Evolutionary conservation across 352 stramenopile species (phyloP).

Genomic region (Phytophthora ohioensis): DNA sequence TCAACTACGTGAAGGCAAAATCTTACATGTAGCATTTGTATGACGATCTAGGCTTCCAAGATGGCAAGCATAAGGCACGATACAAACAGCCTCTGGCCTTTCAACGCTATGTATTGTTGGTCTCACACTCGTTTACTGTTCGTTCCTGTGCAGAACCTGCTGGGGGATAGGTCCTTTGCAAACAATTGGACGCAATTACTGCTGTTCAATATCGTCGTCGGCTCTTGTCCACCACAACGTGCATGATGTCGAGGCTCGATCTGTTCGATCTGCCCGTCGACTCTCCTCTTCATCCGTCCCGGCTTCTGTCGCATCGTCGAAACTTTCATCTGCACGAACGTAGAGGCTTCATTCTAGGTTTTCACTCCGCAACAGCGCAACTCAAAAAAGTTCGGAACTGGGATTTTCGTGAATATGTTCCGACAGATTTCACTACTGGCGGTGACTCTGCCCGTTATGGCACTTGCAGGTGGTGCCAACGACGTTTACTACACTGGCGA

Average conservation of each 20-base stretch:
- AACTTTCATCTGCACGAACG: constrained; percentile 8
- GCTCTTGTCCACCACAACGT: constrained; percentile 23
- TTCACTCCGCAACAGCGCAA: constrained; percentile 11
- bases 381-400: constrained; percentile 1
- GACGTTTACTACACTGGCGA: constrained; percentile 52
- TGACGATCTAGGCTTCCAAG: not conserved
- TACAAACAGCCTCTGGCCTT: not conserved
- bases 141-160: too few relatives aligned
- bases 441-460: constrained; percentile 22
- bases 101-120: too few relatives aligned
- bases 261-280: constrained; percentile 21
- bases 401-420: constrained; percentile 21
- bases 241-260: constrained; percentile 32
- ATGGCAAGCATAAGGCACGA: not conserved
- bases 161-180: constrained; percentile 3
- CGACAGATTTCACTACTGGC: constrained; percentile 24
- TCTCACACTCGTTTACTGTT: not conserved
- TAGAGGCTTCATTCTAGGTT: constrained; percentile 21
- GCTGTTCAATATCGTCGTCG: constrained; percentile 20
- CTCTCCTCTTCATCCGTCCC: constrained; percentile 22
- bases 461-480: constrained; percentile 14
- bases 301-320: constrained; percentile 25
- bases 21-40: too few relatives aligned
- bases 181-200: constrained; percentile 36
- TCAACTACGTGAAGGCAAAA: too few relatives aligned